phyloP scores from a whole-genome alignment of 441 rosid species.

The California macrophylla region DNA sequence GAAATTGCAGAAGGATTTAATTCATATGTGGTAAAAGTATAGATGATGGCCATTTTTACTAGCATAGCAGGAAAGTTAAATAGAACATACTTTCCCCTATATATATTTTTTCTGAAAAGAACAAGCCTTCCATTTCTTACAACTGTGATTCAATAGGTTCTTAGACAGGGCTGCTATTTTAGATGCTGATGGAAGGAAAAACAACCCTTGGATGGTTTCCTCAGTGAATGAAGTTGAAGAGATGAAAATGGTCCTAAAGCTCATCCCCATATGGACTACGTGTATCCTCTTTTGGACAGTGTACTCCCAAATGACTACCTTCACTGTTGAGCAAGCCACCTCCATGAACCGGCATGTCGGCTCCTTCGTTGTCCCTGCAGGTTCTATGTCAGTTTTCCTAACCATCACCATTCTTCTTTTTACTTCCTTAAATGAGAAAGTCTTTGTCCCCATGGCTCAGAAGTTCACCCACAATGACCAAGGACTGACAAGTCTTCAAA shows the following conservation, averaged over 20 bases:
- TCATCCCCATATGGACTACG: conserved; percentile 80
- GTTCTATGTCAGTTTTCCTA: conserved; percentile 55
- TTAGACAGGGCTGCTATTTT: conserved; percentile 73
- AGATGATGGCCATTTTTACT: not conserved
- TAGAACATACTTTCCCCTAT: not conserved
- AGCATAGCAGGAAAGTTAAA: not conserved
- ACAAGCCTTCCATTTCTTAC: not conserved
- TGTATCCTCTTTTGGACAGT: conserved; percentile 78
- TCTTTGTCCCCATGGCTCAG: conserved; percentile 55
- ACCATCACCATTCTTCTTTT: conserved; percentile 58
- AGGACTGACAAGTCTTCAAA: conserved; percentile 72
- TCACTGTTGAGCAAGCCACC: conserved; percentile 72
- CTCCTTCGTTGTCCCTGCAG: conserved; percentile 48
- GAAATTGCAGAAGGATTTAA: not conserved
- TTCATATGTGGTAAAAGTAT: not conserved
- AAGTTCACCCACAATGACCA: conserved; percentile 45
- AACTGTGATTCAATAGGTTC: conserved; percentile 30
- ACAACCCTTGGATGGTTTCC: conserved; percentile 50
- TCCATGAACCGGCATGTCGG: conserved; percentile 56
- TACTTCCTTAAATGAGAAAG: conserved; percentile 67
- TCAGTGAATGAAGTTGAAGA: conserved; percentile 75
- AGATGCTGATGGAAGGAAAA: conserved; percentile 23
- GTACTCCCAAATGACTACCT: conserved; percentile 86
- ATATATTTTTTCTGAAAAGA: not conserved
- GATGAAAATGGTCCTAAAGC: conserved; percentile 60